phyloP scores from a whole-genome alignment of 257 asterid genomes.

The Nicotiana tabacum region DNA sequence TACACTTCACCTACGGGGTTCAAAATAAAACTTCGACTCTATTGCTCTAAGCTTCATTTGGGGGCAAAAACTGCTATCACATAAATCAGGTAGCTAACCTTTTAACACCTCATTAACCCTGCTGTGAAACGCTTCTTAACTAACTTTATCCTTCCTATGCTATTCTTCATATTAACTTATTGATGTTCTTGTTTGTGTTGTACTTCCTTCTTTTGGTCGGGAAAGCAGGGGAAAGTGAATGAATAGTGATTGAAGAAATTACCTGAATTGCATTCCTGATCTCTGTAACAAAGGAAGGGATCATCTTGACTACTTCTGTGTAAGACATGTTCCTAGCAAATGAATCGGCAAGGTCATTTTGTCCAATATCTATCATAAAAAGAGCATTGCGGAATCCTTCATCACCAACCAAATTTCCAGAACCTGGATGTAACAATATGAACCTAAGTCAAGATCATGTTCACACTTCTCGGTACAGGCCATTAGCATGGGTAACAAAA shows the following conservation, averaged over 20 bases:
- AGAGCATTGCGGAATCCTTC: constrained; percentile 59
- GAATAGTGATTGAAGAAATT: constrained; percentile 1
- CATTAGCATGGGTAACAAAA: neutral
- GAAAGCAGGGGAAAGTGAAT: neutral
- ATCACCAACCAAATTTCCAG: constrained; percentile 29
- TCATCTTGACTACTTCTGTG: constrained; percentile 48
- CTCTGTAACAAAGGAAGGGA: constrained; percentile 61
- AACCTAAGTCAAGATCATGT: neutral
- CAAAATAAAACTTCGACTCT: neutral
- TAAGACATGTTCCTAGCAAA: constrained; percentile 59
- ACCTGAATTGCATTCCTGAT: constrained; percentile 63
- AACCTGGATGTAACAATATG: constrained; percentile 34
- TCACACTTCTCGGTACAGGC: neutral
- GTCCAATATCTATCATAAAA: constrained; percentile 86
- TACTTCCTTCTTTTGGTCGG: neutral
- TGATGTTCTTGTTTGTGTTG: neutral
- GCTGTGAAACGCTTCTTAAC: neutral
- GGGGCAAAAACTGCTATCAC: neutral
- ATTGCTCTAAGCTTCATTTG: neutral
- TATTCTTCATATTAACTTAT: neutral
- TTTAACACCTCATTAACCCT: neutral
- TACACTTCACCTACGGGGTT: neutral
- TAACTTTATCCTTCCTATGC: neutral
- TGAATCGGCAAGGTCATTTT: constrained; percentile 73
- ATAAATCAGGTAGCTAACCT: neutral